Evolutionary conservation across 208 protist genomes (phyloP), one percentile per base, ranked within the genome.

Genomic region (Tetramitus jugosus): DNA sequence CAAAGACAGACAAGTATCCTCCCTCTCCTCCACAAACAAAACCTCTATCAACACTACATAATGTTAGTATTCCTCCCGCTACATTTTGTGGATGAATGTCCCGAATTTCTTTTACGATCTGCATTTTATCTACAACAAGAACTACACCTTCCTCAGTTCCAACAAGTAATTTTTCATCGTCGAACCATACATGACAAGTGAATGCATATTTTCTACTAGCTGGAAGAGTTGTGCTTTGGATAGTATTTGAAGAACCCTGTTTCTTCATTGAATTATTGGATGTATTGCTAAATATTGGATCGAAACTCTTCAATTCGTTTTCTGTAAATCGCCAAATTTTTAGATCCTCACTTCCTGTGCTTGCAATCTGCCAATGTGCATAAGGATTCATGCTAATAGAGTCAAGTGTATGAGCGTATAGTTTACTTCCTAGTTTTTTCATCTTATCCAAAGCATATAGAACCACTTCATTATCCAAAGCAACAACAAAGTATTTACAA

Each of bases 371-470:
- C 81, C 81, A 83, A 45, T 83, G 35, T 20, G 81, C 40, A 71
- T 76, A 83, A 26, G 81, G 81, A 60, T 71, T 80, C 0, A 83
- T 79, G 3, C 29, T 53, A 10, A 83, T 49, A 53, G 80, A 37
- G 29, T 26, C 77, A 26, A 82, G 14, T 35, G 4, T 20, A 33
- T 67, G 76, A 0, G 56, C 33, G 3, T 84, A 68, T 35, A 84
- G 75, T 40, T 68, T 68, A 60, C 14, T 29, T 42, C 39, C 26
- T n/a, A 71, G 23, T 71, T 49, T 71, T 29, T 80, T 68, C 40
- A 68, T 26, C 46, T 83, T 83, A 60, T 83, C 81, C 29, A 83
- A 46, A 56, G 80, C 68, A 79, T 80, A 83, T 45, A 83, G 40
- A 56, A 84, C 83, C 37, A 83, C 83, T 6, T 45, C 67, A 20